Conservation (phyloP, 805 yeast genomes). For the Teunomyces stri region DNA sequence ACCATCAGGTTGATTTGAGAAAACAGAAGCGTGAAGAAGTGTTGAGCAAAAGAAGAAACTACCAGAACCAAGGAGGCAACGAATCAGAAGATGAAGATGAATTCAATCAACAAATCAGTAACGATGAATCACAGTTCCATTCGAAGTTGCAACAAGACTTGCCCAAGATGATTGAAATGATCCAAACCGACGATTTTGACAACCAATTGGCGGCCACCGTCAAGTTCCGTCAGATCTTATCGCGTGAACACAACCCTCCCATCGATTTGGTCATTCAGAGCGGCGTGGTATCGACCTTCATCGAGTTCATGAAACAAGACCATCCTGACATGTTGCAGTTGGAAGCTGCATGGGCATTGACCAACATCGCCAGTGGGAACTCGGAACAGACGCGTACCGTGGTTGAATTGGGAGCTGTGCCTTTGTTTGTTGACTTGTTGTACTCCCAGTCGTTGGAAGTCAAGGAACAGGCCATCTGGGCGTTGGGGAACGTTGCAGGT, state of each 20-base stretch:
- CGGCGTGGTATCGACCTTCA: constrained; percentile 91
- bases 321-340: constrained; percentile 87
- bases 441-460: constrained; percentile 84
- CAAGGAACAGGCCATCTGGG: constrained; percentile 99
- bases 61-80: constrained; percentile 37
- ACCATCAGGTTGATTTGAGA: constrained; percentile 93
- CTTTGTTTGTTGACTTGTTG: constrained; percentile 79
- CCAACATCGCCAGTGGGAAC: constrained; percentile 94
- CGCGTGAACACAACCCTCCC: constrained; percentile 95
- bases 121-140: constrained; percentile 43
- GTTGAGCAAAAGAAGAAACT: constrained; percentile 88
- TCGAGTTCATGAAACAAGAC: constrained; percentile 69
- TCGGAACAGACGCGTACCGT: constrained; percentile 87
- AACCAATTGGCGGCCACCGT: constrained; percentile 85
- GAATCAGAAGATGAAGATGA: constrained; percentile 44
- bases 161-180: constrained; percentile 81
- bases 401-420: constrained; percentile 92
- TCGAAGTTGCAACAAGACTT: constrained; percentile 55
- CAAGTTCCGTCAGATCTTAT: constrained; percentile 87
- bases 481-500: constrained; percentile 98
- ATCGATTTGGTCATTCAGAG: constrained; percentile 88
- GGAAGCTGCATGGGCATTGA: constrained; percentile 99
- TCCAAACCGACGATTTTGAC: constrained; percentile 72
- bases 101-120: constrained; percentile 31
- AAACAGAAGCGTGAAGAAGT: constrained; percentile 96